Conservation (phyloP, 192 early-diverging fungal genomes). For the Gamsiella multidivaricata region DNA sequence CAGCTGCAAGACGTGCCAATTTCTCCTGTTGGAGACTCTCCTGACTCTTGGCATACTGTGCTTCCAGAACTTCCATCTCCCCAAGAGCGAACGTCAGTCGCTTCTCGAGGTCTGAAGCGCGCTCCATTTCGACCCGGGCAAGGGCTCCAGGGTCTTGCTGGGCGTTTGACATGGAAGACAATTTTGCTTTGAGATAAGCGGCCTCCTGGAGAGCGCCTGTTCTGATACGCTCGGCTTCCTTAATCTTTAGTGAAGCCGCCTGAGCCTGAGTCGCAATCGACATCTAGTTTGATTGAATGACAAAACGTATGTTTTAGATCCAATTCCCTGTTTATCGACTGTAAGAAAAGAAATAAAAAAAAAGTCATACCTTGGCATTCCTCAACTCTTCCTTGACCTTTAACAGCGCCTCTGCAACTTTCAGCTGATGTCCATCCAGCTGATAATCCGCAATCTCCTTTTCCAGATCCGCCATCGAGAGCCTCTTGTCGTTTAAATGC, state of each 20-base stretch:
- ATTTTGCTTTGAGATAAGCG: conserved; percentile 63
- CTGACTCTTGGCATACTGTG: conserved; percentile 51
- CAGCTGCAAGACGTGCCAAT: conserved; percentile 53
- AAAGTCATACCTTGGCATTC: conserved; percentile 37
- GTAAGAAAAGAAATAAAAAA: background rate
- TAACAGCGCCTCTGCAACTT: conserved; percentile 56
- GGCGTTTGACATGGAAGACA: conserved; percentile 56
- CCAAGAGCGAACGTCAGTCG: conserved; percentile 52
- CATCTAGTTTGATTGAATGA: background rate
- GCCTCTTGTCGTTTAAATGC: conserved; percentile 13
- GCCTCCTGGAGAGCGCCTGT: conserved; percentile 68
- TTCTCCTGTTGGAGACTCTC: conserved; percentile 58
- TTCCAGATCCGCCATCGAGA: conserved; percentile 37
- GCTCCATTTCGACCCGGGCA: conserved; percentile 57
- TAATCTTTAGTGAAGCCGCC: conserved; percentile 58
- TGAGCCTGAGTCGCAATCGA: conserved; percentile 61
- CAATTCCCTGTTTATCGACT: background rate
- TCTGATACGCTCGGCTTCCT: conserved; percentile 60
- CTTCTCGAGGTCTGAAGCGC: conserved; percentile 60
- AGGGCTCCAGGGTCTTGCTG: conserved; percentile 46
- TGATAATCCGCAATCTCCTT: conserved; percentile 47
- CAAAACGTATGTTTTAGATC: background rate
- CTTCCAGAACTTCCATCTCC: conserved; percentile 55
- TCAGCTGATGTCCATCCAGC: conserved; percentile 56
- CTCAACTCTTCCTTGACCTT: conserved; percentile 61